Base-by-base conservation (phyloP, 768 basidiomycete genomes). In the Lactifluus hygrophoroides region DNA sequence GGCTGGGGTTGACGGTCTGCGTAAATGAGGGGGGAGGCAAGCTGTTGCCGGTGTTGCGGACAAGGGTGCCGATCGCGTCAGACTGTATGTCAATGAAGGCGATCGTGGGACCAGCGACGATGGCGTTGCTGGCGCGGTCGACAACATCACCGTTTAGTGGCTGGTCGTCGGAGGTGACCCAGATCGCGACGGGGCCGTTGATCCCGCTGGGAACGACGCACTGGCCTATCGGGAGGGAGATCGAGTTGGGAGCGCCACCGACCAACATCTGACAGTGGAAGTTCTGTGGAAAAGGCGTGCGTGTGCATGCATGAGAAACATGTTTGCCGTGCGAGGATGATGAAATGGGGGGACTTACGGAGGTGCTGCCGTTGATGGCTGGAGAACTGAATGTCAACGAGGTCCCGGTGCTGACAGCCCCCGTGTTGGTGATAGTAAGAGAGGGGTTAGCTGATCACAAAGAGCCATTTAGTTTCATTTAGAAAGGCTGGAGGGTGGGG, bases 251-350 rank as follows among this genome's bases (percentile, higher is more conserved):
- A 17, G 72, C 51, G 28, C 84, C 86, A 30, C 87, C 90, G 55
- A 81, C 63, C 64, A 92, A 70, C 80, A 92, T 88, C 72, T 91
- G 85, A 71, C 90, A 90, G 72, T 76, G 81, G 34, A 87, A 67
- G 60, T 66, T 68, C 85, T 86, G 65, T 34, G 37, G 19, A 34
- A 44, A 16, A 23, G 3, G 45, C 21, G 52, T 43, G 10, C 28
- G 50, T 37, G 13, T 1, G 45, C 21, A 51, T 43, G 10, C 28
- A 49, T 37, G 13, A 44, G 25, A 3, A 30, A 19, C 14, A 43
- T 52, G 56, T 8, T n/a, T 57, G 34, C 25, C 8, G 25, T 44
- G 19, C 5, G 2, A 10, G 14, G n/a, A 23, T 3, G 11, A 19
- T 14, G 28, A 17, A 5, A 32, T 5, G 10, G 10, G 5, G 5